Evolutionary conservation across 2,329 filamentous ascomycete species (phyloP), one percentile per base, ranked within the genome.

Genomic region (Iodosphaeria phyllophila): DNA sequence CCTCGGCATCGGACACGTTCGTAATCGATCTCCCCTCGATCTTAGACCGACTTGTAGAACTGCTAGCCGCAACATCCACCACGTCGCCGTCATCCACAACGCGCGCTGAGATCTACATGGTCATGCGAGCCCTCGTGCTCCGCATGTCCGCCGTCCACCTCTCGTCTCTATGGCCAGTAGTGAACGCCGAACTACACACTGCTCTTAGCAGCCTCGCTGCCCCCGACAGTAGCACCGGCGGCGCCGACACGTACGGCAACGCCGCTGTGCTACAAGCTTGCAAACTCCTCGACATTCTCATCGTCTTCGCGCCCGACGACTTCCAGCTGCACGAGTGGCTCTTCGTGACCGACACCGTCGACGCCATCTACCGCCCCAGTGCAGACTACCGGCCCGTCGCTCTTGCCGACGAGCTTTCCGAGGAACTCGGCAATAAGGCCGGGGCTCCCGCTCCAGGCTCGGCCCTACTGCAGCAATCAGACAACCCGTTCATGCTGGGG

Each of bases 261-360:
- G 54, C 69, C 3, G 72, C 77, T 3, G 56, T 93, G 10, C 54
- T 98, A 3, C 86, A 98, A 46, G 84, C 83, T 1, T 93, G 84
- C 52, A 98, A 95, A 44, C 62, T 98, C 3, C 63, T 98, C 4
- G 89, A 98, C 41, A 58, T 83, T 12, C 59, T 98, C n/a, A 64
- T 95, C 9, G 74, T 82, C 21, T 60, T 84, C 6, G 75, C 78
- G 4, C 86, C 84, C 0, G 89, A 98, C 37, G 89, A 98, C 46
- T 98, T 95, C 51, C 89, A 95, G 48, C 65, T 95, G n/a, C 76
- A 92, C 40, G 82, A 93, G 54, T 98, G 89, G 89, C 67, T 95
- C 4, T 98, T 92, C 47, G 74, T 98, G 28, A 92, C 83, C 2
- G 89, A 98, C 48, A 95, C 86, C 9, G 84, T 93, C 34, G 89